phyloP scores from a whole-genome alignment of 2,329 filamentous ascomycete species.

The Diaporthe citrichinensis region DNA sequence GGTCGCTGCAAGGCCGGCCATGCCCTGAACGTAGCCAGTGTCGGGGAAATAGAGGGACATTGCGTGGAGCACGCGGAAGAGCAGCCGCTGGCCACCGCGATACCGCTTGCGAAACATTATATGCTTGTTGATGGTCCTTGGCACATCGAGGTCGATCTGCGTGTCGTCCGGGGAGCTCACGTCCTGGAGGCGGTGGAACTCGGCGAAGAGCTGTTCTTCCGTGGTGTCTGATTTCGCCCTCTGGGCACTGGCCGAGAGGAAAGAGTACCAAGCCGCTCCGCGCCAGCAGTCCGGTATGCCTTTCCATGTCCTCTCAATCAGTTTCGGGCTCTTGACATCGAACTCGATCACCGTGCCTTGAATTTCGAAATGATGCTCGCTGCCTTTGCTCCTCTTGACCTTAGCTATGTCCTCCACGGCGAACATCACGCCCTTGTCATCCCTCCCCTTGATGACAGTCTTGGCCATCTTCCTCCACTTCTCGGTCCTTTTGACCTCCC shows the following conservation, averaged over 20 bases:
- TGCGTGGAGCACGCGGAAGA: slow-evolving; percentile 93
- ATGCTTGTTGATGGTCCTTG: slow-evolving; percentile 92
- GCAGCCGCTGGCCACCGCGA: slow-evolving; percentile 88
- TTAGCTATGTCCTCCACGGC: slow-evolving; percentile 79
- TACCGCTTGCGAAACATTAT: slow-evolving; percentile 98
- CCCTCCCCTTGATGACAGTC: slow-evolving; percentile 63
- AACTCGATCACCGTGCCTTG: slow-evolving; percentile 81
- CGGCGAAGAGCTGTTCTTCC: slow-evolving; percentile 79
- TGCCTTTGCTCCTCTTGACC: slow-evolving; percentile 72
- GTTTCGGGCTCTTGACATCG: slow-evolving; percentile 84
- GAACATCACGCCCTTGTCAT: slow-evolving; percentile 72
- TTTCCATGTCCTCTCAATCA: slow-evolving; percentile 96
- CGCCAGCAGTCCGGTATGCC: slow-evolving; percentile 98
- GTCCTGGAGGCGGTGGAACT: slow-evolving; percentile 81
- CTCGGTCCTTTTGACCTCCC: slow-evolving; percentile 74
- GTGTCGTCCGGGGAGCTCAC: slow-evolving; percentile 88
- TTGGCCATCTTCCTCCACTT: slow-evolving; percentile 79
- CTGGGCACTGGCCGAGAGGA: slow-evolving; percentile 83
- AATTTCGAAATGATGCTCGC: slow-evolving; percentile 70
- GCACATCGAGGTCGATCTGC: slow-evolving; percentile 97
- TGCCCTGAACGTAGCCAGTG: slow-evolving; percentile 96
- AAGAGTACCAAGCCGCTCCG: slow-evolving; percentile 93
- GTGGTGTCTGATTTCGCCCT: slow-evolving; percentile 72
- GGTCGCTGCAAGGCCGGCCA: slow-evolving; percentile 94
- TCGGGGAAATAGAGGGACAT: slow-evolving; percentile 92